These are phyloP conservation scores for Arachis hypogaea DNA, from an alignment of 306 rosid genomes.

Conservation along the genomic window DNA sequence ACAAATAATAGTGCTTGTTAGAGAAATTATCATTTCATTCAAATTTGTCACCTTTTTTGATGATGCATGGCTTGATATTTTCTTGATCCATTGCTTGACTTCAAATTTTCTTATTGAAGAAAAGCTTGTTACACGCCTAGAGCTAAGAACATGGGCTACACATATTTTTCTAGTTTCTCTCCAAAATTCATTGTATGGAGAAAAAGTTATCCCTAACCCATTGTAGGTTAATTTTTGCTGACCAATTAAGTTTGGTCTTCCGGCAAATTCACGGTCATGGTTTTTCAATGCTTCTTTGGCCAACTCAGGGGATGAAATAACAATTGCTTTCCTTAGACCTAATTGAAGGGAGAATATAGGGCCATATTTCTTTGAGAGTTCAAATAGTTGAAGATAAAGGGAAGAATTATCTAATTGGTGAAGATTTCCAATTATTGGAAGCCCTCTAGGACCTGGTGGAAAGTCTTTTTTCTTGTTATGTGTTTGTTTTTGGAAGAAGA, in stretches of 20 bases:
- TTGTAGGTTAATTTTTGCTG: constrained; percentile 44
- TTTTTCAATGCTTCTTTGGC: constrained; percentile 30
- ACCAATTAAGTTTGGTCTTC: constrained; percentile 37
- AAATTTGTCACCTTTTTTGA: constrained; percentile 27
- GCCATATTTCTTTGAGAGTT: constrained; percentile 40
- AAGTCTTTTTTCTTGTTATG: not conserved
- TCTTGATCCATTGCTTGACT: constrained; percentile 20
- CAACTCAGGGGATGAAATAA: constrained; percentile 31
- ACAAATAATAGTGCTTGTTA: constrained; percentile 38
- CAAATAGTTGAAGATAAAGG: constrained; percentile 33
- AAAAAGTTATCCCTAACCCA: constrained; percentile 34
- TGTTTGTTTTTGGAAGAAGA: constrained; percentile 2
- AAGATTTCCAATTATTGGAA: constrained; percentile 53
- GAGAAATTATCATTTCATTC: constrained; percentile 27
- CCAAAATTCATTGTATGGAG: constrained; percentile 47
- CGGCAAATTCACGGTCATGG: constrained; percentile 37
- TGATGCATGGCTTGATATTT: constrained; percentile 22
- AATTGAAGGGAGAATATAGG: constrained; percentile 47
- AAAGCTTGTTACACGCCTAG: constrained; percentile 24
- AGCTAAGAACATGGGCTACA: constrained; percentile 42
- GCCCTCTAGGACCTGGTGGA: constrained; percentile 53
- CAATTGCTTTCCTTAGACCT: constrained; percentile 37
- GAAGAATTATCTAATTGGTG: constrained; percentile 36
- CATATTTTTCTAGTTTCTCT: constrained; percentile 49
- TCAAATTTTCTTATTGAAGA: constrained; percentile 35